These are phyloP conservation scores for Colletotrichum kahawae DNA, from an alignment of 2,329 filamentous ascomycete species.

Conservation along the genomic window DNA sequence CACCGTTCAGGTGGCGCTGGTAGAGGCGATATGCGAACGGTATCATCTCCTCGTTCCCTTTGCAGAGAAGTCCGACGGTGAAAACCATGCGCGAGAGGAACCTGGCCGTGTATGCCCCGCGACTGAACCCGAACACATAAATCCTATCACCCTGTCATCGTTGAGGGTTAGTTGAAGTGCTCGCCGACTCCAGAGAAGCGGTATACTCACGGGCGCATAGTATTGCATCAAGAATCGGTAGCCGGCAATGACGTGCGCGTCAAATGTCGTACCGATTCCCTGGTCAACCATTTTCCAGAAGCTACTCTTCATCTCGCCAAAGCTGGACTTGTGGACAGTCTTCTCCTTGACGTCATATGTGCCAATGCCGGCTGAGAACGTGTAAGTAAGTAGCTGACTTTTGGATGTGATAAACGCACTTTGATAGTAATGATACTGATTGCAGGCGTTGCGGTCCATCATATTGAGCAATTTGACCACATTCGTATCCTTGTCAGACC, in stretches of 20 bases:
- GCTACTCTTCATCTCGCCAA: conserved; percentile 36
- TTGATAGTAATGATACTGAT: conserved; percentile 56
- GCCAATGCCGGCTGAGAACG: conserved; percentile 46
- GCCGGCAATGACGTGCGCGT: conserved; percentile 55
- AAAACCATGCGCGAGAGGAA: conserved; percentile 58
- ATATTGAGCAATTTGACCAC: conserved; percentile 55
- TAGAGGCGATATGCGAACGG: conserved; percentile 52
- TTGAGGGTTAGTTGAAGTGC: background rate
- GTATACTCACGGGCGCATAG: conserved; percentile 43
- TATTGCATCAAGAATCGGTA: conserved; percentile 61
- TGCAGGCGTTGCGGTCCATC: conserved; percentile 46
- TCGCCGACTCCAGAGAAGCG: background rate
- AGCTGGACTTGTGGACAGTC: conserved; percentile 42
- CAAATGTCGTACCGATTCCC: conserved; percentile 51
- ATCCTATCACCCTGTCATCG: conserved; percentile 48
- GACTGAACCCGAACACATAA: conserved; percentile 59
- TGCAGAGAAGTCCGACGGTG: conserved; percentile 52
- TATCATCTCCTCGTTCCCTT: conserved; percentile 59
- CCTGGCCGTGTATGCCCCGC: conserved; percentile 56
- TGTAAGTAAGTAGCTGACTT: background rate
- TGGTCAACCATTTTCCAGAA: conserved; percentile 40
- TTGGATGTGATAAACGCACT: conserved; percentile 31
- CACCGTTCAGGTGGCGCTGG: conserved; percentile 41
- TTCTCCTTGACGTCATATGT: conserved; percentile 50
- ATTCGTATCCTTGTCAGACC: conserved; percentile 55